Percentiles rank a stretch among this genome's conserved stretches.
These are phyloP conservation scores for Grosmannia huntii DNA, from an alignment of 2,329 filamentous ascomycete genomes.

Conservation along the genomic window DNA sequence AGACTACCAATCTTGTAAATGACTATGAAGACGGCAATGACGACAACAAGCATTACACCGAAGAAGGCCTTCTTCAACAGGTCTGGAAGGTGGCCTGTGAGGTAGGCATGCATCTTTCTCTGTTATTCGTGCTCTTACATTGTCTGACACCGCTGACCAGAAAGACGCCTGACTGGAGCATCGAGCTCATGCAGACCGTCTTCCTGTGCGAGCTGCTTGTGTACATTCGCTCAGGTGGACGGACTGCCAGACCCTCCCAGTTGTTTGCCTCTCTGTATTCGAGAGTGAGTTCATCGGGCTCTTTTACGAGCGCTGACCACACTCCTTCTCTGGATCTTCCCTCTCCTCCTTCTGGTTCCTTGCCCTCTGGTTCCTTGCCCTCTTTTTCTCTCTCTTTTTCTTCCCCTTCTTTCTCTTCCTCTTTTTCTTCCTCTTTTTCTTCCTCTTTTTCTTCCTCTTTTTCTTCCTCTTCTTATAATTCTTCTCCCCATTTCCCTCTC, in stretches of 20 bases:
- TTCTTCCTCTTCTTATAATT: background rate
- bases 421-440: background rate
- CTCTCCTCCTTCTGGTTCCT: background rate
- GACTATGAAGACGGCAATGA: background rate
- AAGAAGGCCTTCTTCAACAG: background rate
- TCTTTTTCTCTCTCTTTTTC: background rate
- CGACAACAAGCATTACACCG: background rate
- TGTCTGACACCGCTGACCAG: background rate
- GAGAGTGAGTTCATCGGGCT: conserved; percentile 34
- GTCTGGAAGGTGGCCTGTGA: background rate
- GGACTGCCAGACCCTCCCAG: conserved; percentile 26
- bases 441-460: background rate
- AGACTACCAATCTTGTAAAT: background rate
- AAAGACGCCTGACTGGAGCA: conserved; percentile 34
- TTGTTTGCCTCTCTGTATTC: conserved; percentile 37
- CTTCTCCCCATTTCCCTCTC: background rate
- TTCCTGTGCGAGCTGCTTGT: conserved; percentile 20
- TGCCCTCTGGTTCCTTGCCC: background rate
- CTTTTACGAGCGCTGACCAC: conserved; percentile 20
- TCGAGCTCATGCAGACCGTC: conserved; percentile 39
- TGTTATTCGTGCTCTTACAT: no score
- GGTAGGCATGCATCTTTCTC: background rate
- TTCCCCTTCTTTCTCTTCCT: background rate
- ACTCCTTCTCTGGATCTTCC: background rate
- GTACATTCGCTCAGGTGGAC: background rate